Evolutionary conservation across 2,329 filamentous ascomycete genomes (phyloP), one percentile per base, ranked within the genome.

Genomic region (Aspergillus japonicus): DNA sequence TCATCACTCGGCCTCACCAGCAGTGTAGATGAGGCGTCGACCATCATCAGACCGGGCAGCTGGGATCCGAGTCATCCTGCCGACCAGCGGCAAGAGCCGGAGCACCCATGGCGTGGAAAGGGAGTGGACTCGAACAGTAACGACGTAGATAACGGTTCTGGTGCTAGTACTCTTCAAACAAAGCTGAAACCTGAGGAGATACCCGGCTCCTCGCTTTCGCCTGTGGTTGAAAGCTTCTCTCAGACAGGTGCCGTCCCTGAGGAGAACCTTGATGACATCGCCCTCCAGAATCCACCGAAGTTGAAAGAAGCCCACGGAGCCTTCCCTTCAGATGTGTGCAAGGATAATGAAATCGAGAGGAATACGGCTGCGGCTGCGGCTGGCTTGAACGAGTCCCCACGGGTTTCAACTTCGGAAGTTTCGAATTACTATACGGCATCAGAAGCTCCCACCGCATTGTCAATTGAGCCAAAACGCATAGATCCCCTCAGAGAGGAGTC

Each of bases 361-460:
- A 71, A 70, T 53, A 39, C 71, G 23, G 58, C 63, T 4, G 61
- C 68, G 16, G 68, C 71, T 5, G 50, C 65, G 2, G 70, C 73
- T 47, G 68, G 64, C 39, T 52, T 59, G 31, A 66, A 68, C 24
- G 66, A 68, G 31, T 76, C 74, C 29, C 71, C 74, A 11, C 69
- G 67, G 31, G 63, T 64, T 21, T 77, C 76, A 16, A 60, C 65
- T 6, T 80, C 77, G 7, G 76, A 78, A 54, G 60, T 72, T 11
- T 80, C 77, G 23, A 74, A 78, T 39, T 80, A 80, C 63, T 72
- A 74, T 48, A 81, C 79, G 23, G 78, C 79, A 5, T 73, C 73
- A 7, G 80, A 74, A 57, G 79, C 77, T 26, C 75, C 77, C 12
- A 67, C 75, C 14, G 70, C 75, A 29, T 66, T 73, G 8, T 68